Base-by-base conservation (phyloP, 305 asterid genomes). In the Withania somnifera region DNA sequence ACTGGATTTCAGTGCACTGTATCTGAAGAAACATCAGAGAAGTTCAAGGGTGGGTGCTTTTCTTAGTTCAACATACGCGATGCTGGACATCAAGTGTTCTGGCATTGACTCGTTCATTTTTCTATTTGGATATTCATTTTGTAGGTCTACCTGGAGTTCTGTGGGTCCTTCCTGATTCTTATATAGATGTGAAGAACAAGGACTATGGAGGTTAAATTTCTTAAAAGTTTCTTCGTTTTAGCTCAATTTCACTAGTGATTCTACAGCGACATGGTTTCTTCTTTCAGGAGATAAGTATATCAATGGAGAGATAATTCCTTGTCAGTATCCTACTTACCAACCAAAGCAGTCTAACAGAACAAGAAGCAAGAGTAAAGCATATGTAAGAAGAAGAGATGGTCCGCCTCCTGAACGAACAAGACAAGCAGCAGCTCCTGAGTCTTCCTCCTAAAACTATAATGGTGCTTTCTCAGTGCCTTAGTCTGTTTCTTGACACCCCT, bases 141-240 rank as follows among this genome's bases (percentile, higher is more conserved):
- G 79, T 87, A 96, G 99, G 99, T 84, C 85, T 94, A 79, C 99
- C 99, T 56, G 99, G 99, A 77, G 99, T 94, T 79, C 82, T 96
- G 51, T 96, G 99, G 99, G 99, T 96, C 68, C 87, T 96, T 80
- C 98, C 99, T 7, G 98, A 96, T 90, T 96, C 99, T 51, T 96
- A 94, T 79, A 93, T 96, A 17, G 98, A 96, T 87, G 97, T 96
- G 56, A 96, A 94, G 93, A 94, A 94, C 91, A 96, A 96, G 90
- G 99, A 96, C 84, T 96, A 96, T 83, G 99, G 99, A 94, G 99
- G 98, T 96, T 84, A 69, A 87, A n/a, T 79, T 63, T 84, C 28
- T 66, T 58, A 32, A 36, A 24, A 22, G 32, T 38, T 63, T 85
- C 26, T 73, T 80, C 11, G 67, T 51, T 20, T 69, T 17, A 20